Evolutionary conservation across 2,329 filamentous ascomycete species (phyloP).

Genomic region (Chrysosporium queenslandicum): DNA sequence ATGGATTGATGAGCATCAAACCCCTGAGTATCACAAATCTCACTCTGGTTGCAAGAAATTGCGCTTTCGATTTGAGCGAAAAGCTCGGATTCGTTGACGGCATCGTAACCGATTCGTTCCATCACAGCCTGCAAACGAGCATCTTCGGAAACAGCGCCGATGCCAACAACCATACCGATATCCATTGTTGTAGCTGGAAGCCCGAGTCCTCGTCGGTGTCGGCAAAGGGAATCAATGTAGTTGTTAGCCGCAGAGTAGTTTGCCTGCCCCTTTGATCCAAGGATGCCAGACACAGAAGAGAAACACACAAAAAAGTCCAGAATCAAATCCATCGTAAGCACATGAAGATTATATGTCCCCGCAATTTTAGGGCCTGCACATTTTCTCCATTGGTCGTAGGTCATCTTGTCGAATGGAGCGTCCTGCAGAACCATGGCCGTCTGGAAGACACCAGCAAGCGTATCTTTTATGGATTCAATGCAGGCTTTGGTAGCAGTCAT

Average conservation of each 20-base stretch:
- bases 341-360: conserved; percentile 25
- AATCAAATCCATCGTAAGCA: conserved; percentile 13
- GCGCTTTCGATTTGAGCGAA: conserved; percentile 20
- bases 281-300: conserved; percentile 28
- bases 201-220: conserved; percentile 22
- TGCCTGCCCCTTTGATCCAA: conserved; percentile 31
- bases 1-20: conserved; percentile 17
- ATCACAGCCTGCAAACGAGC: conserved; percentile 17
- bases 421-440: conserved; percentile 14
- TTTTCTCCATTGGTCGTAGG: conserved; percentile 16
- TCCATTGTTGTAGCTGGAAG: conserved; percentile 15
- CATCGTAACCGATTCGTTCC: conserved; percentile 20
- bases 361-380: conserved; percentile 21
- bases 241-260: conserved; percentile 20
- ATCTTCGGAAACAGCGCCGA: conserved; percentile 18
- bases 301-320: conserved; percentile 30
- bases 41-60: conserved; percentile 13
- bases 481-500: neutral
- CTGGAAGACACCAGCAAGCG: conserved; percentile 16
- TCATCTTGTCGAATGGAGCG: conserved; percentile 26
- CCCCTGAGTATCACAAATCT: conserved; percentile 1
- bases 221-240: conserved; percentile 20
- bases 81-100: conserved; percentile 20
- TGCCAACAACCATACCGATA: conserved; percentile 8
- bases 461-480: conserved; percentile 3